Evolutionary conservation across 768 basidiomycete genomes (phyloP), one percentile per base, ranked within the genome.

Genomic region (Sutorius australiensis): DNA sequence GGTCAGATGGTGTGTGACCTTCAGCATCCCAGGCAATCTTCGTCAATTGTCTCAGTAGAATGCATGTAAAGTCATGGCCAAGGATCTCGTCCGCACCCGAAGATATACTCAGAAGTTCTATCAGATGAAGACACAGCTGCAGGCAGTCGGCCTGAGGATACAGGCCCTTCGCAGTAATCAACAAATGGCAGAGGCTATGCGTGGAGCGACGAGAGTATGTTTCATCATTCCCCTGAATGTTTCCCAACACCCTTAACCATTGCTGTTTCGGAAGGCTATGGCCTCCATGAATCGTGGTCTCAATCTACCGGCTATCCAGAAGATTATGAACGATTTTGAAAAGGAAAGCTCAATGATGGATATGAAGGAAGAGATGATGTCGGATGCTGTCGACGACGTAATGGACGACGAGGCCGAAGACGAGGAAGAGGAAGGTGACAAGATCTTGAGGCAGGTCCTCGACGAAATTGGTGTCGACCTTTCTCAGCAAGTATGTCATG

Each of bases 281-380:
- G 89, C 86, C 12, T 82, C 92, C 31, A 98, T 99, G 97, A 98
- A 98, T 68, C 82, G 91, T 44, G 92, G 92, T 38, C 80, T 98
- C 57, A 98, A 99, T 72, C 80, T 98, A 14, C 97, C 97, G 14
- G 83, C 83, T 56, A 98, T 99, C 54, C 91, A 94, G 68, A 83
- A 84, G 48, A 98, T 98, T 67, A 95, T 99, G 91, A 92, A 86
- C 62, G 95, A 99, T 42, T 99, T 99, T 63, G 97, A 99, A 76
- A 88, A 84, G 64, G 97, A 99, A 73, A 95, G 89, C 61, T 84
- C 92, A 5, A 92, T 87, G 73, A 99, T 99, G 97, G 97, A 99
- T 72, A 98, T 99, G 97, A 99, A 98, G 70, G 97, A 98, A 73
- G 95, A 97, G 69, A 98, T 98, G 91, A 99, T 98, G 97, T 92